Conservation (phyloP, 2,329 filamentous ascomycete genomes). For the Hymenoscyphus fraxineus region DNA sequence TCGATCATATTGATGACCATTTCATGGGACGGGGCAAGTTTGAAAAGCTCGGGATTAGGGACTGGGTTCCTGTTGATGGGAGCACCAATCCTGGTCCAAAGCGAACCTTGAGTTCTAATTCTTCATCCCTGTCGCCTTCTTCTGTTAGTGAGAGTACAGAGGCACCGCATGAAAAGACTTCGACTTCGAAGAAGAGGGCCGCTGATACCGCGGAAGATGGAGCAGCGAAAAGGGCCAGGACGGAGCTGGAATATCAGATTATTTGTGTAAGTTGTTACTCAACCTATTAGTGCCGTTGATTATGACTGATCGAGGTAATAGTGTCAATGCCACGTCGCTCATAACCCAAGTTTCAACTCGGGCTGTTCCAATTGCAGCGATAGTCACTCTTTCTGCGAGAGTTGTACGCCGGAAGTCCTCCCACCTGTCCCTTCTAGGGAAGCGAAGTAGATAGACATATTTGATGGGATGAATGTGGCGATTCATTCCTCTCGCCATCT, state of each 20-base stretch:
- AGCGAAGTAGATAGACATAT: not conserved
- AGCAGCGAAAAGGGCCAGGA: not conserved
- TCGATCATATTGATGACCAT: constrained; percentile 74
- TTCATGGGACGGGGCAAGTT: constrained; percentile 50
- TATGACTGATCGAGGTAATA: constrained; percentile 5
- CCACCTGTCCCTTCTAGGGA: not conserved
- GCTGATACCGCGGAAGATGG: not conserved
- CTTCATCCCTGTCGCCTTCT: constrained; percentile 7
- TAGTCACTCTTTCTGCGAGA: constrained; percentile 21
- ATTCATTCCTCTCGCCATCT: too few species aligned
- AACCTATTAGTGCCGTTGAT: too few species aligned
- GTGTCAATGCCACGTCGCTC: constrained; percentile 23
- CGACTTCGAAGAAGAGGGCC: not conserved
- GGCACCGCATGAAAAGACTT: not conserved
- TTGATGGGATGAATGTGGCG: not conserved
- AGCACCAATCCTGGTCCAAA: constrained; percentile 16
- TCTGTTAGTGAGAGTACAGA: not conserved
- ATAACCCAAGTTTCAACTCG: constrained; percentile 19
- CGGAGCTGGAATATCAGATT: constrained; percentile 2
- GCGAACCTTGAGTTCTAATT: not conserved
- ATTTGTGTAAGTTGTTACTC: constrained; percentile 23
- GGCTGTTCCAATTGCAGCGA: constrained; percentile 18
- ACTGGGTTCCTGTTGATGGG: constrained; percentile 47
- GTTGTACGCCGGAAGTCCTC: constrained; percentile 11
- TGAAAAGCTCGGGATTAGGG: constrained; percentile 43